These are phyloP conservation scores for Phlebiopsis gigantea DNA, from an alignment of 768 basidiomycete genomes.

Conservation along the genomic window DNA sequence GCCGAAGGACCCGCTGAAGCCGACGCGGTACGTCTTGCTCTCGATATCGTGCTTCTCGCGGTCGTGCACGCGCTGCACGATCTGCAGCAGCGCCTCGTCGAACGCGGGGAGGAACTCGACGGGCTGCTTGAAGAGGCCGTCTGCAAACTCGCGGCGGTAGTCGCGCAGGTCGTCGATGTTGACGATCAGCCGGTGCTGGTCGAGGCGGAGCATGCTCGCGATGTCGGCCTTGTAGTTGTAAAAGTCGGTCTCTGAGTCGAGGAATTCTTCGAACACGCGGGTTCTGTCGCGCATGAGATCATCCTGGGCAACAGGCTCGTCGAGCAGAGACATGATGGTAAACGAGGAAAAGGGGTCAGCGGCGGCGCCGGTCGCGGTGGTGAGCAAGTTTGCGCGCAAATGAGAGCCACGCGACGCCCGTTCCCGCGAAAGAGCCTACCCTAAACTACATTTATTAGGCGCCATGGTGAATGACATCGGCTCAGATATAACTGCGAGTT, in stretches of 20 bases:
- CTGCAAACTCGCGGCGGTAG: conserved; percentile 81
- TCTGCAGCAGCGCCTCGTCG: conserved; percentile 72
- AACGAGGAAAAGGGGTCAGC: not conserved
- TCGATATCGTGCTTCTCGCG: conserved; percentile 76
- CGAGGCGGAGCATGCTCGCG: conserved; percentile 71
- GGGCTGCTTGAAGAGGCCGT: conserved; percentile 82
- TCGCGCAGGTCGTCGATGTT: conserved; percentile 96
- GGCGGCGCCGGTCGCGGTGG: conserved; percentile 5
- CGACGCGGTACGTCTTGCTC: conserved; percentile 79
- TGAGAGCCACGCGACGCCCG: conserved; percentile 9
- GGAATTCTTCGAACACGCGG: conserved; percentile 79
- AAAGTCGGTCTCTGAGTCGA: conserved; percentile 57
- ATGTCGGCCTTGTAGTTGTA: conserved; percentile 88
- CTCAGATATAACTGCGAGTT: too few species aligned
- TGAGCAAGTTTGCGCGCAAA: not conserved
- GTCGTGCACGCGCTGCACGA: conserved; percentile 73
- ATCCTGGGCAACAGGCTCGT: conserved; percentile 57
- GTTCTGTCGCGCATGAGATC: conserved; percentile 75
- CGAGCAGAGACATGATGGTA: conserved; percentile 30
- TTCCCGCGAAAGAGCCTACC: conserved; percentile 29
- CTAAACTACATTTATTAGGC: conserved; percentile 19
- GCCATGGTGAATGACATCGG: too few species aligned
- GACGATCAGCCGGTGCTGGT: conserved; percentile 85
- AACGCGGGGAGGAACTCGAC: conserved; percentile 84
- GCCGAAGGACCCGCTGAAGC: conserved; percentile 94